Evolutionary conservation across 306 rosid genomes (phyloP), one percentile per base, ranked within the genome.

Genomic region (Aeschynomene evenia): DNA sequence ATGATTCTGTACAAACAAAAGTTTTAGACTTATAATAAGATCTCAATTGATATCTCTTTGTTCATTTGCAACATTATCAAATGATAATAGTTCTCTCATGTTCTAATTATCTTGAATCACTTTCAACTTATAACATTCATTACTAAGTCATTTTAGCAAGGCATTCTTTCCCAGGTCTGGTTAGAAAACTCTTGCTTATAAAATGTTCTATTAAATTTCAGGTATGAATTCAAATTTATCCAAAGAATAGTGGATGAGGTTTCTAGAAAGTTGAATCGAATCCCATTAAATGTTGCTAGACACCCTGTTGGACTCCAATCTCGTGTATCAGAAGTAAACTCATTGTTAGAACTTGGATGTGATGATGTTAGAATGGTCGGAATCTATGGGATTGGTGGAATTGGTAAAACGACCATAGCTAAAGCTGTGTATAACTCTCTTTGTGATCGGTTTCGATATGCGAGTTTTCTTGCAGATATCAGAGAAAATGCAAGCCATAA

Each of bases 381-480:
- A 33, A 65, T 69, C 26, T 31, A 77, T 43, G 81, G 81, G 3
- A 75, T 75, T 26, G 79, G 79, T 4, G 79, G 79, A 31, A 45
- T 74, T n/a, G 80, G 80, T 26, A 75, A 77, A 70, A 77, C 81
- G 42, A 77, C 81, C 18, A 40, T 77, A 39, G 76, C 66, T 5
- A 69, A 69, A 51, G 81, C 76, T 26, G 76, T 77, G 20, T 77
- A 77, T 45, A 77, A 77, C 67, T 9, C 51, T 21, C 13, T 70
- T 2, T 53, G 34, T 24, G 18, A 61, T 43, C 71, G 22, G 42
- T 77, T 77, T 70, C 66, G 39, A 40, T 21, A 46, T 37, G 48
- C 78, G 11, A 33, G 74, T 52, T 78, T 78, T 40, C 78, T 64
- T 2, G 69, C 73, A 13, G 42, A 71, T 48, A 68, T 78, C 1